These are phyloP conservation scores for Theileria orientalis DNA, from an alignment of 169 alveolate species.

Conservation along the genomic window DNA sequence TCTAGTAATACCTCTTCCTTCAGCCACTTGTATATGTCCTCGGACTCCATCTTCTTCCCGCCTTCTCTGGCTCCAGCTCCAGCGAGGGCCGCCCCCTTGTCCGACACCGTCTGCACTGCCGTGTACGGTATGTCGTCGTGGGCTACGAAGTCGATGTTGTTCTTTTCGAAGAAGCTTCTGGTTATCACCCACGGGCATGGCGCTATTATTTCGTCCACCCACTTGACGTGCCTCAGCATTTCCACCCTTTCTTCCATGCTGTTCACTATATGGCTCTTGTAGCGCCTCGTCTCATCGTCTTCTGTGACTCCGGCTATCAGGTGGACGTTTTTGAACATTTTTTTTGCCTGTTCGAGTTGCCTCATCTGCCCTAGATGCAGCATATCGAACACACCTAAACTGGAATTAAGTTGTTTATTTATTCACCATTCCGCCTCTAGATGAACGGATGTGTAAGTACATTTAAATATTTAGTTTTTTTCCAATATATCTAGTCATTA, in stretches of 20 bases:
- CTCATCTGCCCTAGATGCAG: constrained; percentile 96
- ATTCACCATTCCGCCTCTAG: not conserved
- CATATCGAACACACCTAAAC: constrained; percentile 93
- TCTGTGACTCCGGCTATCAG: constrained; percentile 95
- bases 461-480: not conserved
- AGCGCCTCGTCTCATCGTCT: constrained; percentile 91
- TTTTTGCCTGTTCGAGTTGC: constrained; percentile 95
- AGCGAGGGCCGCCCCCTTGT: too few relatives aligned
- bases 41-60: constrained; percentile 74
- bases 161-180: constrained; percentile 85
- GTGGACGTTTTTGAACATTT: constrained; percentile 87
- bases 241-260: constrained; percentile 91
- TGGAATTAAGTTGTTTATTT: not conserved
- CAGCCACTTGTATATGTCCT: constrained; percentile 89
- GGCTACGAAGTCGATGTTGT: constrained; percentile 90
- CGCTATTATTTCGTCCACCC: constrained; percentile 97
- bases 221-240: constrained; percentile 89
- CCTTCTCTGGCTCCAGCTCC: too few relatives aligned
- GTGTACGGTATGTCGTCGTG: constrained; percentile 93
- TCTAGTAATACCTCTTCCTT: constrained; percentile 73
- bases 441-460: not conserved
- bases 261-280: constrained; percentile 94
- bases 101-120: constrained; percentile 74
- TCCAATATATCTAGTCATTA: too few relatives aligned
- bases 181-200: constrained; percentile 96